These are phyloP conservation scores for Zoysia matrella DNA, from an alignment of 202 grass and related monocot species.

Conservation along the genomic window DNA sequence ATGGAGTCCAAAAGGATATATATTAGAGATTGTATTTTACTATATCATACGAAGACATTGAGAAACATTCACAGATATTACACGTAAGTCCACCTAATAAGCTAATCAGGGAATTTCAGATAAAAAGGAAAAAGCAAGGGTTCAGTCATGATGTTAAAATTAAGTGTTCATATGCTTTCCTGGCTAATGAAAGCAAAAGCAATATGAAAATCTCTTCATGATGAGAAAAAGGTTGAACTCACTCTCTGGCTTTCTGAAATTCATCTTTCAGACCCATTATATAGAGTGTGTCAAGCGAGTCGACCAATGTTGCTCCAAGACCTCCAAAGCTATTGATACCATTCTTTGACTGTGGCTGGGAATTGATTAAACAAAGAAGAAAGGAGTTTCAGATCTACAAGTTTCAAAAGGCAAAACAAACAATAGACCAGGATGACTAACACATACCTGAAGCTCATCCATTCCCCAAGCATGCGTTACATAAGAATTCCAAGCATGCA, in stretches of 20 bases:
- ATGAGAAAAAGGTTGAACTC: constrained; percentile 55
- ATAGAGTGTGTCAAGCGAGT: constrained; percentile 94
- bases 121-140: neutral
- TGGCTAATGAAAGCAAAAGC: constrained; percentile 15
- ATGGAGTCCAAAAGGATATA: constrained; percentile 4
- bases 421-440: constrained; percentile 36
- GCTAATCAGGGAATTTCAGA: constrained; percentile 26
- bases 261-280: constrained; percentile 79
- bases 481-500: constrained; percentile 98
- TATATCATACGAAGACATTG: neutral
- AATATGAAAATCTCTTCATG: constrained; percentile 23
- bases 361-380: constrained; percentile 29
- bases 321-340: constrained; percentile 97
- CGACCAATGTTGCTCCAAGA: constrained; percentile 92
- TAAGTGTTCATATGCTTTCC: constrained; percentile 4
- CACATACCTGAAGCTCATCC: constrained; percentile 95
- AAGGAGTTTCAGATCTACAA: constrained; percentile 31
- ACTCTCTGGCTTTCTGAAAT: constrained; percentile 98
- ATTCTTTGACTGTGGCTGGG: constrained; percentile 87
- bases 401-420: constrained; percentile 33
- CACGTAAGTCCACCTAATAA: constrained; percentile 24
- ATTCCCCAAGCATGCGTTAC: constrained; percentile 92
- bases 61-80: constrained; percentile 19
- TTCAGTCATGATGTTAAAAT: constrained; percentile 14
- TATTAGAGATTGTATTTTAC: neutral